Conservation (phyloP, 202 grass and related monocot species). For the Schoenoplectus tabernaemontani region DNA sequence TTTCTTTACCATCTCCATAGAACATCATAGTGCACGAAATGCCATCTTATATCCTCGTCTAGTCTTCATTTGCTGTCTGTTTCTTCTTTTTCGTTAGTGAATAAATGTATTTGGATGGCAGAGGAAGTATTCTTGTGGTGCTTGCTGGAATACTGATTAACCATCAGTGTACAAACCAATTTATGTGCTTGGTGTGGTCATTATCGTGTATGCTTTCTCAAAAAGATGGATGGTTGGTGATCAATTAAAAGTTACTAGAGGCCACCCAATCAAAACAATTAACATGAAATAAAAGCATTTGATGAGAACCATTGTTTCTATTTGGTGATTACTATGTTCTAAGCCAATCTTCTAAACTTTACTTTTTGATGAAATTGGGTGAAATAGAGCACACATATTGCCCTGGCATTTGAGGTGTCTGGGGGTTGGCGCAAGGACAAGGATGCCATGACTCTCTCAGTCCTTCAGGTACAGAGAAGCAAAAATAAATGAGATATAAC, state of each 20-base stretch:
- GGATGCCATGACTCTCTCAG: slow-evolving; percentile 46
- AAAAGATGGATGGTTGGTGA: not conserved
- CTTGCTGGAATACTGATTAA: not conserved
- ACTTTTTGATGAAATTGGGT: slow-evolving; percentile 10
- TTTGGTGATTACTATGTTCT: not conserved
- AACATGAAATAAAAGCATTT: not conserved
- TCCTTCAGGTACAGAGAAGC: slow-evolving; percentile 53
- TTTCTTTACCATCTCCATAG: slow-evolving; percentile 1
- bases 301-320: not conserved
- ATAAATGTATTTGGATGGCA: not conserved
- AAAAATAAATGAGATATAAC: not conserved
- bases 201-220: not conserved
- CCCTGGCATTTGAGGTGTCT: slow-evolving; percentile 79
- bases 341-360: slow-evolving; percentile 8
- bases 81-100: not conserved
- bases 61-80: not conserved
- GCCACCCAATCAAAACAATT: not conserved
- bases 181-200: not conserved
- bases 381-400: slow-evolving; percentile 67
- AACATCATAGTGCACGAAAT: slow-evolving; percentile 14
- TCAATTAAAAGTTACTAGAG: not conserved
- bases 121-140: not conserved
- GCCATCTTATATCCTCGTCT: not conserved
- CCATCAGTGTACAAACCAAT: not conserved
- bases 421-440: slow-evolving; percentile 86